Percentiles rank a stretch among this genome's conserved stretches.
These are phyloP conservation scores for Fusarium chaquense DNA, from an alignment of 2,329 filamentous ascomycete species.

Conservation along the genomic window DNA sequence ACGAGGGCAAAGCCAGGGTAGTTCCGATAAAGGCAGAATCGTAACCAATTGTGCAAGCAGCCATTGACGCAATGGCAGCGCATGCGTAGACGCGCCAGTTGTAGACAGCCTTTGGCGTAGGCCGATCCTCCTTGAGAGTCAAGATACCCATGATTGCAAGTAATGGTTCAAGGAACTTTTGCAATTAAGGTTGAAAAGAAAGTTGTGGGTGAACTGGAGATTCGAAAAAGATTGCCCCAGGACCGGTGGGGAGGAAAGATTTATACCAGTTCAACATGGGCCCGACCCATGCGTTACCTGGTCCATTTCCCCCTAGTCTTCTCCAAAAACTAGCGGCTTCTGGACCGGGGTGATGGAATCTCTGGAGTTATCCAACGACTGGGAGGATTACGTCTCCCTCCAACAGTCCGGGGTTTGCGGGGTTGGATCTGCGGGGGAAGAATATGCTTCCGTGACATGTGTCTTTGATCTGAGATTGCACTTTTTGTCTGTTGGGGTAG, in stretches of 20 bases:
- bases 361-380: constrained; percentile 20
- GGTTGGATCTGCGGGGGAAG: constrained; percentile 47
- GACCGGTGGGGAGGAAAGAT: constrained; percentile 38
- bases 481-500: constrained; percentile 23
- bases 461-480: constrained; percentile 30
- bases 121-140: constrained; percentile 66
- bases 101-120: constrained; percentile 68
- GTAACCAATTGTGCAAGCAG: constrained; percentile 68
- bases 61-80: constrained; percentile 66
- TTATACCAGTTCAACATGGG: constrained; percentile 34
- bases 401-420: constrained; percentile 48
- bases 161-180: constrained; percentile 1
- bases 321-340: constrained; percentile 22
- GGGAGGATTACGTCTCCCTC: constrained; percentile 29
- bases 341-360: neutral
- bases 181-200: constrained; percentile 24
- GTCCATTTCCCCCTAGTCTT: constrained; percentile 17
- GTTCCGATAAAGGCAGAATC: constrained; percentile 85
- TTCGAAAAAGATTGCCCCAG: constrained; percentile 12
- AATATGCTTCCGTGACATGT: constrained; percentile 44
- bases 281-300: constrained; percentile 18
- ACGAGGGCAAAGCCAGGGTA: constrained; percentile 77
- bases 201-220: constrained; percentile 25
- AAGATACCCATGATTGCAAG: constrained; percentile 59
- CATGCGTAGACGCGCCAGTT: constrained; percentile 71